These are phyloP conservation scores for Xylaria sp. DNA, from an alignment of 2,329 filamentous ascomycete species.

Conservation along the genomic window DNA sequence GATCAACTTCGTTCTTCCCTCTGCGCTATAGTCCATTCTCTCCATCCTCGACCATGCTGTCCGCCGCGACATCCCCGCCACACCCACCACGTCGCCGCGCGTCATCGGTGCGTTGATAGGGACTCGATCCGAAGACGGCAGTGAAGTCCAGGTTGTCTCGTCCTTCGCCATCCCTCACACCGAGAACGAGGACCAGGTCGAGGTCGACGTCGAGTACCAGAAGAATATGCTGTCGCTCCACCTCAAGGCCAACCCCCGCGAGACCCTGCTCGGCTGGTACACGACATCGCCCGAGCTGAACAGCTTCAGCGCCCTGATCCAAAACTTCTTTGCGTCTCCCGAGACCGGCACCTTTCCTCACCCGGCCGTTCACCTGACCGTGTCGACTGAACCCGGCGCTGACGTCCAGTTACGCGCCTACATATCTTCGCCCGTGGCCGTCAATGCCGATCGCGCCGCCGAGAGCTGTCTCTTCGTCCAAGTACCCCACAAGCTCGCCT, in stretches of 20 bases:
- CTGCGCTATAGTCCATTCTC: slow-evolving; percentile 68
- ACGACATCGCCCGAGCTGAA: slow-evolving; percentile 97
- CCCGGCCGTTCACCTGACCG: slow-evolving; percentile 96
- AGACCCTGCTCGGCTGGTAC: slow-evolving; percentile 97
- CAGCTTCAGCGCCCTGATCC: slow-evolving; percentile 97
- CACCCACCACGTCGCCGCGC: slow-evolving; percentile 79
- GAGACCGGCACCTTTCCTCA: slow-evolving; percentile 97
- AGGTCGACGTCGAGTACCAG: slow-evolving; percentile 99
- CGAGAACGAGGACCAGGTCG: slow-evolving; percentile 97
- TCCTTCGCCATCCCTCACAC: slow-evolving; percentile 99
- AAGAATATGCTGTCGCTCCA: slow-evolving; percentile 98
- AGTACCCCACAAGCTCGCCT: slow-evolving; percentile 93
- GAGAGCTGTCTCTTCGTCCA: slow-evolving; percentile 98
- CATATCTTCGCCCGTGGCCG: slow-evolving; percentile 93
- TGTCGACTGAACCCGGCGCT: slow-evolving; percentile 87
- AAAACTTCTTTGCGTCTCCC: slow-evolving; percentile 98
- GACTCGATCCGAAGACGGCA: slow-evolving; percentile 93
- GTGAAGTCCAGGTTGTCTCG: slow-evolving; percentile 93
- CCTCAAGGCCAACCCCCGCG: slow-evolving; percentile 91
- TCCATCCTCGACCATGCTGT: slow-evolving; percentile 92
- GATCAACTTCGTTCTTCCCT: slow-evolving; percentile 19
- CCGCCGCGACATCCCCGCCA: slow-evolving; percentile 78
- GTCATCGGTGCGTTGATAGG: slow-evolving; percentile 97
- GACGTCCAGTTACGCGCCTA: slow-evolving; percentile 93
- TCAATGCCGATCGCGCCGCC: slow-evolving; percentile 92